Evolutionary conservation across 441 rosid species (phyloP), one percentile per base, ranked within the genome.

Genomic region (Populus hybrid): DNA sequence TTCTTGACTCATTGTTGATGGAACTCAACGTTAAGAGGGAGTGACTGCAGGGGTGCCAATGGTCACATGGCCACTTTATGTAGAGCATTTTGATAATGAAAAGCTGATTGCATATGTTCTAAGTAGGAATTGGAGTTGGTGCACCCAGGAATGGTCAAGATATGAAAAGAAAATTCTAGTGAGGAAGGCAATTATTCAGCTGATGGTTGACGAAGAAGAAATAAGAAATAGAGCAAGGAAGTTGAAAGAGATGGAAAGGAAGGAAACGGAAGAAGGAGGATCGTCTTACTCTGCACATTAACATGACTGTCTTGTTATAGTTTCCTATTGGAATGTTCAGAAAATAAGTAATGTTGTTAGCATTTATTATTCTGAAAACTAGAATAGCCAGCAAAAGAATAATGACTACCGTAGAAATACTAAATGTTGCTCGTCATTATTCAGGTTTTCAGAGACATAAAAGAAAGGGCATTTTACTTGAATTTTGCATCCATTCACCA

Each of bases 201-300:
- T 85, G 8, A 82, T 85, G 85, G 75, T n/a, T 57, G 81, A 84
- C 0, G 83, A 80, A n/a, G 78, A 76, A 75, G 84, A 78, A 65
- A 68, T 73, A 42, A 80, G 89, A 28, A 72, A 40, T 11, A 81
- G 75, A 61, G 78, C 85, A n/a, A 81, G 18, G 76, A 72, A 10
- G 16, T 65, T 80, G 2, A 65, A 78, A 8, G 78, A 74, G 70
- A 70, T 69, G 73, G 85, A 83, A 5, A 74, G 70, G 8, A 74
- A n/a, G 8, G 85, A 74, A 21, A 71, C 80, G 35, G 78, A 78
- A 40, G 80, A 69, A 12, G 83, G 86, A 26, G 84, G 84, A 2
- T 84, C 87, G 6, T 84, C 89, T 50, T 69, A 59, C 61, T 40
- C 65, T 46, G 59, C 1, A 16, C 7, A 50, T 50, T 50, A 50